A percentile compares a stretch with the other conserved stretches of the same genome.
Conservation (phyloP, 805 yeast species). For the Cyberlindnera veronae region DNA sequence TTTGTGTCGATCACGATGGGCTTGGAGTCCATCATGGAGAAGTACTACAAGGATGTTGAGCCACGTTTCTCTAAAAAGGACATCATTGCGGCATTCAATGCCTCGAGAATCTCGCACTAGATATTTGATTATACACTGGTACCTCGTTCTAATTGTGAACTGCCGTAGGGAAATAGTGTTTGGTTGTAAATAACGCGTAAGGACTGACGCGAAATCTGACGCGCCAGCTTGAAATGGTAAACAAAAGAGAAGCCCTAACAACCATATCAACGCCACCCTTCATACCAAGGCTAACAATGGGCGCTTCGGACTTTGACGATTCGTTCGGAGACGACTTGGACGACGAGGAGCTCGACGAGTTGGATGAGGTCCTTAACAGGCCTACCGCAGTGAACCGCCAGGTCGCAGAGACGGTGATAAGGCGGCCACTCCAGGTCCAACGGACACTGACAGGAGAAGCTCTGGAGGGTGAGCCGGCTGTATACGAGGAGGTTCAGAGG, state of each 20-base stretch:
- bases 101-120: slow-evolving; percentile 20
- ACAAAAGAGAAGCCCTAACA: too few species aligned
- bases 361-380: slow-evolving; percentile 23
- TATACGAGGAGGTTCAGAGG: slow-evolving; percentile 36
- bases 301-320: slow-evolving; percentile 13
- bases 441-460: slow-evolving; percentile 32
- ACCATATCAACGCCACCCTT: too few species aligned
- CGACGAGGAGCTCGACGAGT: slow-evolving; percentile 22
- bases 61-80: slow-evolving; percentile 51
- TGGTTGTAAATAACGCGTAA: too few species aligned
- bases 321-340: slow-evolving; percentile 31
- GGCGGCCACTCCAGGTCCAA: slow-evolving; percentile 32
- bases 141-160: too few species aligned
- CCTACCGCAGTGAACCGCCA: slow-evolving; percentile 31
- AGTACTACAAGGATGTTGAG: slow-evolving; percentile 48
- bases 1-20: slow-evolving; percentile 53
- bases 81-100: slow-evolving; percentile 49
- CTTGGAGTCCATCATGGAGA: slow-evolving; percentile 52
- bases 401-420: slow-evolving; percentile 29
- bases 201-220: too few species aligned
- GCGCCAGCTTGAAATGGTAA: too few species aligned
- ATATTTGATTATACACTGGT: too few species aligned
- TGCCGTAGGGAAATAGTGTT: too few species aligned
- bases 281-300: too few species aligned
- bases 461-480: slow-evolving; percentile 18